phyloP scores from a whole-genome alignment of 2,329 filamentous ascomycete species.

The Pochonia chlamydosporia region DNA sequence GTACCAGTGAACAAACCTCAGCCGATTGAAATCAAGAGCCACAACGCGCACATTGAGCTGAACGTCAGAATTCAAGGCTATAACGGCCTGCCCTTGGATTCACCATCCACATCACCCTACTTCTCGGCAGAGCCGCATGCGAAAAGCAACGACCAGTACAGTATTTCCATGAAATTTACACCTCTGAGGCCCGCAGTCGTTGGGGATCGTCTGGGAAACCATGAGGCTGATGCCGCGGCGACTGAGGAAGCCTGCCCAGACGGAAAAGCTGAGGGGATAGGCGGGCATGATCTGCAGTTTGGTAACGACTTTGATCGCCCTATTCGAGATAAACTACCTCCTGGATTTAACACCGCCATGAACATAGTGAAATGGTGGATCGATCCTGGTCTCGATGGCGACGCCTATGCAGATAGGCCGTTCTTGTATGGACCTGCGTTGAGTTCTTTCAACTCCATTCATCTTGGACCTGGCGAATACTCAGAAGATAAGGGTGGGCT shows the following conservation, averaged over 20 bases:
- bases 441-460: slow-evolving; percentile 71
- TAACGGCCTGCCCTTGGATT: slow-evolving; percentile 63
- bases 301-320: slow-evolving; percentile 94
- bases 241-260: slow-evolving; percentile 2
- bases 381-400: slow-evolving; percentile 84
- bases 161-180: slow-evolving; percentile 71
- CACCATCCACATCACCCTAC: slow-evolving; percentile 68
- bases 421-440: slow-evolving; percentile 81
- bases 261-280: slow-evolving; percentile 42
- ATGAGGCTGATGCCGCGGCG: slow-evolving; percentile 6
- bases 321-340: slow-evolving; percentile 78
- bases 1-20: slow-evolving; percentile 70
- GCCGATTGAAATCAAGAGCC: slow-evolving; percentile 56
- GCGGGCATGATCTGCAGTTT: slow-evolving; percentile 72
- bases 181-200: slow-evolving; percentile 45
- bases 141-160: slow-evolving; percentile 70
- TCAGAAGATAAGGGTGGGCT: slow-evolving; percentile 44
- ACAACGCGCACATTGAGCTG: slow-evolving; percentile 60
- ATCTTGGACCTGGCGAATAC: slow-evolving; percentile 52
- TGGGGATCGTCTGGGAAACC: neutral
- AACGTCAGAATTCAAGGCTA: slow-evolving; percentile 67
- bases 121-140: slow-evolving; percentile 66
- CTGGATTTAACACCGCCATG: slow-evolving; percentile 79
- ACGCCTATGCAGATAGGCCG: slow-evolving; percentile 80
- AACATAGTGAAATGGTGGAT: slow-evolving; percentile 85